Evolutionary conservation across 163 green algal genomes (phyloP), one percentile per base, ranked within the genome.

Genomic region (Scenedesmus sp.): DNA sequence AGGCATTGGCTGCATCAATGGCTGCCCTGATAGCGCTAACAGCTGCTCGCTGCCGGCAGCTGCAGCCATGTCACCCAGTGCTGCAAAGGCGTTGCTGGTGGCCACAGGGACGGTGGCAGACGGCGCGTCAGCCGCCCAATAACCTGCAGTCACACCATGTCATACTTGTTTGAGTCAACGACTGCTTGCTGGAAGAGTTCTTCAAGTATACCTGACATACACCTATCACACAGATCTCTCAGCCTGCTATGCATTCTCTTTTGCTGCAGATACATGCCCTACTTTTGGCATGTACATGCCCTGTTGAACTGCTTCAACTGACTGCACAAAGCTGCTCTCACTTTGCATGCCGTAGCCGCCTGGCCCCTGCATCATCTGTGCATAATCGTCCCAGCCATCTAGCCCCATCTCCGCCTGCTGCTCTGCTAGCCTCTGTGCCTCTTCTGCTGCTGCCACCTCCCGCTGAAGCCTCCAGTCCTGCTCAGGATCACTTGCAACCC

Each of bases 401-500:
- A 85, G n/a, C n/a, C 77, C 77, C 77, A 85, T 59, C 52, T 85
- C 77, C 2, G 77, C 77, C 77, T 85, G 77, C 77, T 85, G 46
- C 52, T 85, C 55, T 55, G 12, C 46, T 18, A 67, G n/a, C n/a
- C 54, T 76, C 16, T 34, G 66, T 7, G 16, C 66, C 66, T 76
- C 66, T 7, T 76, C 66, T 46, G 56, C 74, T 86, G 66, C 83
- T 89, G 15, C 52, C 77, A 83, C 15, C 20, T n/a, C 46, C 82
- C 8, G 16, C 82, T 87, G 82, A 46, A 55, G 82, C 52, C 82
- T 87, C 20, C 20, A 67, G 18, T 94, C 93, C 73, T 23, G 1
- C 26, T 74, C 90, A 26, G 93, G 90, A 20, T 74, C 23, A 0
- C 93, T 77, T 1, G 62, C 10, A 85, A 94, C 66, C 93, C 93